Evolutionary conservation across 352 stramenopile species (phyloP), one percentile per base, ranked within the genome.

Genomic region (Globisporangium acanthophoron): DNA sequence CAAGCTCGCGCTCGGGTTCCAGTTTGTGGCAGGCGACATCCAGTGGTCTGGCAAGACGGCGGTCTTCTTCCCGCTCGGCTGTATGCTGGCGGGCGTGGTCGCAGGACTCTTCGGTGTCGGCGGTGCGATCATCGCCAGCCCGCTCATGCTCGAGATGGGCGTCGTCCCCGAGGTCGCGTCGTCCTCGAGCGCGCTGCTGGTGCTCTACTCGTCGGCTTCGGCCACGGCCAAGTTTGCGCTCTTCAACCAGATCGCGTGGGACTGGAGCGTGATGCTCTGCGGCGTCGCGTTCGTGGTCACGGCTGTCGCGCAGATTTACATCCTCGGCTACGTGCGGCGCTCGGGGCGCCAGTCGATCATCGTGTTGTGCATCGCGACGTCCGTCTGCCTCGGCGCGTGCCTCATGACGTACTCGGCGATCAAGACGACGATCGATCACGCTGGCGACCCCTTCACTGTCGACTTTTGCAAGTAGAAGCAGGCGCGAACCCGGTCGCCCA

Each of bases 391-490:
- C 47, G 77, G 77, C 29, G 70, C 61, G 13, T 44, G 66, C 31
- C 59, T 85, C 44, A 87, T 83, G 70, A 65, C 72, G 29, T 87
- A 82, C 56, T 69, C 76, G 51, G 68, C 67, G n/a, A 65, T 81
- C 59, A 78, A 69, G 29, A 70, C 48, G 8, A 76, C 67, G 11
- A 71, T 83, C 37, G 66, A 82, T 27, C 48, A 65, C 43, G 63
- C 63, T 13, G 70, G 71, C 27, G 59, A 84, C n/a, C 45, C 56
- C 12, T 76, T 81, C 27, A 60, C 45, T 16, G 51, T 59, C 13
- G 55, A 77, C 20, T 60, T 81, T 54, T 80, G 74, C 61, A 74
- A 33, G 56, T 76, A 73, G 54, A 18, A 54, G 58, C 27, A 16
- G 5, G 11, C 18, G 16, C 37, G 37, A 43, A 43, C 37, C 11